Base-by-base conservation (phyloP, 257 asterid species). In the Scutellaria galericulata region DNA sequence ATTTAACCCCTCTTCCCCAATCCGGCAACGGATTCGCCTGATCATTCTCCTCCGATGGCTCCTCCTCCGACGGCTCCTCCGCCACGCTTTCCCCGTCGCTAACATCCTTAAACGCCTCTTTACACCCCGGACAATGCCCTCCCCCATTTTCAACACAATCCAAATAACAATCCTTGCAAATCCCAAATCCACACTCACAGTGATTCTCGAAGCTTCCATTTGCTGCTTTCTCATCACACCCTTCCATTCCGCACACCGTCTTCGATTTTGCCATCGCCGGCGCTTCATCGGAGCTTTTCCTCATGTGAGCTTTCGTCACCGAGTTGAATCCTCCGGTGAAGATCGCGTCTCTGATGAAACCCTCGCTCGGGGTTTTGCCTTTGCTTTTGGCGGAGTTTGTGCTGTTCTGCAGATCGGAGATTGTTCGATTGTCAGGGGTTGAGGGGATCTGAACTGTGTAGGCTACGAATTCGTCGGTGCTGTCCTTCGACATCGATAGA, bases 371-470 rank as follows among this genome's bases (percentile, higher is more conserved):
- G 79, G 82, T 80, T 41, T 51, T 69, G 0, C 85, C 87, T 47
- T 66, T 81, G 74, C 93, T 85, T 22, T 79, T 83, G 66, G 77
- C 76, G 18, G 80, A 76, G 1, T 81, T 66, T 44, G 81, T 83
- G 83, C 85, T 88, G 37, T 57, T 78, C 50, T 72, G 81, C 0
- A 97, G 84, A 47, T 87, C 89, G 5, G 84, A 52, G 2, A 87
- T 5, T 1, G 46, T 58, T 12, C 93, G 78, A 20, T 88, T 81
- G 15, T 94, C 96, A 0, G 99, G 98, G 5, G 97, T 94, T 1
- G 86, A 87, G n/a, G 99, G 98, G 20, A 91, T 88, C 2, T 94
- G 99, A 31, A 94, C 99, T 0, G 97, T 91, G 82, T 94, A 94
- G 5, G 92, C 95, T 0, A 88, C 96, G 64, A 78, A 89, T 54